These are phyloP conservation scores for Kuraishia capsulata DNA, from an alignment of 805 yeast genomes.

Conservation along the genomic window DNA sequence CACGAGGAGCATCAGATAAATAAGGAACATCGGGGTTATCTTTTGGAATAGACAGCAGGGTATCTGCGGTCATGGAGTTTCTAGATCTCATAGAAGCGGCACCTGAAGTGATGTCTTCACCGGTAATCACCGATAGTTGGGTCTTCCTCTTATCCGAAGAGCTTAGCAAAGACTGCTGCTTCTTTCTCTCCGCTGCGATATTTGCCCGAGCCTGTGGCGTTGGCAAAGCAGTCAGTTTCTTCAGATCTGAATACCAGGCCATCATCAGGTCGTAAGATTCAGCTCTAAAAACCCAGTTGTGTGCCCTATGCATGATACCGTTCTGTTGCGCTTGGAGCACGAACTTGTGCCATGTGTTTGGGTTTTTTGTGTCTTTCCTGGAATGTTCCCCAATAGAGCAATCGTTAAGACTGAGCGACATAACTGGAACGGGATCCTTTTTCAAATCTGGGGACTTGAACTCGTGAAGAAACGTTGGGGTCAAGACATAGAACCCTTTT, in stretches of 20 bases:
- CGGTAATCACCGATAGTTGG: neutral
- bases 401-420: conserved; percentile 72
- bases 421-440: conserved; percentile 72
- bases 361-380: conserved; percentile 50
- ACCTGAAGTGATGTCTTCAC: conserved; percentile 9
- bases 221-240: conserved; percentile 52
- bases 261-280: conserved; percentile 73
- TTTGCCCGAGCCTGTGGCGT: conserved; percentile 52
- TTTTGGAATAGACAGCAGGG: conserved; percentile 13
- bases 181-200: conserved; percentile 25
- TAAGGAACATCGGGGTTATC: conserved; percentile 7
- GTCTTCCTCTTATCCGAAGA: neutral
- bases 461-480: conserved; percentile 85
- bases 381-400: conserved; percentile 82
- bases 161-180: conserved; percentile 5
- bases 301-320: conserved; percentile 71
- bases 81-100: conserved; percentile 20
- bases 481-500: conserved; percentile 82
- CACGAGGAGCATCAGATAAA: no score
- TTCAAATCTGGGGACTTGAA: conserved; percentile 77
- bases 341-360: conserved; percentile 60
- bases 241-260: conserved; percentile 77
- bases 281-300: conserved; percentile 93
- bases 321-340: conserved; percentile 68
- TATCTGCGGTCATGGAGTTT: conserved; percentile 15